A percentile compares a stretch with the other conserved stretches of the same genome.
Evolutionary conservation across 148 eudicot species (phyloP).

Genomic region (Silene uniflora): DNA sequence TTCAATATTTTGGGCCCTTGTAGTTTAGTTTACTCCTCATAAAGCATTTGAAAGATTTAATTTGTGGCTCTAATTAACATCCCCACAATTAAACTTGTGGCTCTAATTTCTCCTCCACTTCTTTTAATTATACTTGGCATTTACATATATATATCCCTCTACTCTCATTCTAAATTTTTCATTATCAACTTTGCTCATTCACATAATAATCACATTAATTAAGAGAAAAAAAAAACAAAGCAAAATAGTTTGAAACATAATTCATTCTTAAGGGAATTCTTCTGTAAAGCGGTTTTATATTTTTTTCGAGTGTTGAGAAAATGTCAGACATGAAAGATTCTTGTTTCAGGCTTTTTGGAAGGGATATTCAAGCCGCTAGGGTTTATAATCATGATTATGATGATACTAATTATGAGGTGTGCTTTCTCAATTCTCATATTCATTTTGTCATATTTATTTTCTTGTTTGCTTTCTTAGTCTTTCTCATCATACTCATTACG

Average conservation of each 20-base stretch:
- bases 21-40: too few species aligned
- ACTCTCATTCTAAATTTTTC: background rate
- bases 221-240: background rate
- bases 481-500: too few species aligned
- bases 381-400: constrained; percentile 4
- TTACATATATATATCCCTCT: constrained; percentile 10
- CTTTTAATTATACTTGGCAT: constrained; percentile 43
- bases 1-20: too few species aligned
- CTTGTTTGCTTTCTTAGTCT: too few species aligned
- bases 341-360: constrained; percentile 69
- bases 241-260: background rate
- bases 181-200: background rate
- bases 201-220: background rate
- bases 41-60: constrained; percentile 31
- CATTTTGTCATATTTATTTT: too few species aligned
- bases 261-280: background rate
- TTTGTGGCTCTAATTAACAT: constrained; percentile 16
- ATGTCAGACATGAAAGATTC: constrained; percentile 45
- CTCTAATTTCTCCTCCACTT: constrained; percentile 33
- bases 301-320: background rate
- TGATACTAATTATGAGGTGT: background rate
- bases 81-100: constrained; percentile 59
- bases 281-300: too few species aligned
- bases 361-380: constrained; percentile 37
- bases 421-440: too few species aligned